These are phyloP conservation scores for Microsporum canis DNA, from an alignment of 2,329 filamentous ascomycete species.

Conservation along the genomic window DNA sequence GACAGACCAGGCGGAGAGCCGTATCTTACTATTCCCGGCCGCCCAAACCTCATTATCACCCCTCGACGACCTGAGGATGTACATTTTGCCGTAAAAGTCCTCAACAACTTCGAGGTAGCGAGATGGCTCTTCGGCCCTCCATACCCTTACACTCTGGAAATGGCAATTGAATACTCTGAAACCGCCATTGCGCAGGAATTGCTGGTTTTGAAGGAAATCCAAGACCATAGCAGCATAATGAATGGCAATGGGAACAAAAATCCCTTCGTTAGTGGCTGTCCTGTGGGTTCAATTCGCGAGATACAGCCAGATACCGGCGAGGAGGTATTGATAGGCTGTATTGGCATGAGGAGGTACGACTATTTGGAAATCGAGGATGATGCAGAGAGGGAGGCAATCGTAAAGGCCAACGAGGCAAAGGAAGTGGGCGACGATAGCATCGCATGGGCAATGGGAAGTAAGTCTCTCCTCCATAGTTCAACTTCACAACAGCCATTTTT, in stretches of 20 bases:
- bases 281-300: constrained; percentile 8
- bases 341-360: constrained; percentile 2
- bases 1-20: constrained; percentile 8
- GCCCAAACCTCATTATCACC: constrained; percentile 8
- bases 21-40: constrained; percentile 5
- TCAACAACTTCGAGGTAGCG: constrained; percentile 6
- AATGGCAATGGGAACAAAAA: not conserved
- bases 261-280: constrained; percentile 2
- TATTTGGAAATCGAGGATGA: constrained; percentile 6
- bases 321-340: constrained; percentile 6
- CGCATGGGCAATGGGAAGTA: constrained; percentile 10
- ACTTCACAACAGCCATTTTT: not conserved
- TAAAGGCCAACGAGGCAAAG: constrained; percentile 3
- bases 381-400: not conserved
- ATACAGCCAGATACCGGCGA: constrained; percentile 3
- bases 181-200: not conserved
- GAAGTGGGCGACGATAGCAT: constrained; percentile 8
- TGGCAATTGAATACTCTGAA: constrained; percentile 1
- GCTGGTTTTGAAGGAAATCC: not conserved
- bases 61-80: constrained; percentile 4
- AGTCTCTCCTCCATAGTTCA: not conserved
- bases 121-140: constrained; percentile 8
- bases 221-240: not conserved
- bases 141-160: constrained; percentile 5
- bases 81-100: not conserved